Conservation (phyloP, 148 eudicot species). For the Suaeda aralocaspica region DNA sequence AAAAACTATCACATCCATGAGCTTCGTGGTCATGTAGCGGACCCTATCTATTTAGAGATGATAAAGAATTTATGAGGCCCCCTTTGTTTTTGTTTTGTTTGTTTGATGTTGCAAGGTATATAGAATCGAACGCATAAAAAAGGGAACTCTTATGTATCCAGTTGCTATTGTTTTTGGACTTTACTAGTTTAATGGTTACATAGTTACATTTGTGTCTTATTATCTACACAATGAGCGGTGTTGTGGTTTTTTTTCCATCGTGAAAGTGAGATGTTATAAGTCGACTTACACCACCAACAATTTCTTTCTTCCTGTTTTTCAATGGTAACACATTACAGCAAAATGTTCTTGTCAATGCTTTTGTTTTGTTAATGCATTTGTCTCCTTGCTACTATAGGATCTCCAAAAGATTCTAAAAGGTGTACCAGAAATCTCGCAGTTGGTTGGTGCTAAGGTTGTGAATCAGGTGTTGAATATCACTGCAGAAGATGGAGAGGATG, state of each 20-base stretch:
- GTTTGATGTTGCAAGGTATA: background rate
- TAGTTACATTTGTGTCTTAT: background rate
- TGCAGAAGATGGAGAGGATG: slow-evolving; percentile 43
- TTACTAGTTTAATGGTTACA: no score
- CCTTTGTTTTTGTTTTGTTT: background rate
- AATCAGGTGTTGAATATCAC: slow-evolving; percentile 42
- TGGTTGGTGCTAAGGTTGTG: slow-evolving; percentile 54
- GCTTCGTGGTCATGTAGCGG: no score
- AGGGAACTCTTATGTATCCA: background rate
- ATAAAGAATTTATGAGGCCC: background rate
- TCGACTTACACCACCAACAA: background rate
- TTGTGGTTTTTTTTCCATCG: background rate
- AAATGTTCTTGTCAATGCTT: background rate
- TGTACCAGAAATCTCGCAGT: slow-evolving; percentile 74
- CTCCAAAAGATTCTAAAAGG: slow-evolving; percentile 57
- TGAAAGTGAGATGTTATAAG: background rate
- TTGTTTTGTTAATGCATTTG: slow-evolving; percentile 3
- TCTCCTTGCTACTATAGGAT: slow-evolving; percentile 40
- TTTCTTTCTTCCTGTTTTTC: background rate
- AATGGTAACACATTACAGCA: background rate
- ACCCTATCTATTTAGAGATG: no score
- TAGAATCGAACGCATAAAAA: background rate
- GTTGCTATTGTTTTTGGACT: background rate
- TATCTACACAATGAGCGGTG: background rate
- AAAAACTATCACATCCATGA: no score